These are phyloP conservation scores for Flaveria linearis DNA, from an alignment of 129 eudicot genomes.

Conservation along the genomic window DNA sequence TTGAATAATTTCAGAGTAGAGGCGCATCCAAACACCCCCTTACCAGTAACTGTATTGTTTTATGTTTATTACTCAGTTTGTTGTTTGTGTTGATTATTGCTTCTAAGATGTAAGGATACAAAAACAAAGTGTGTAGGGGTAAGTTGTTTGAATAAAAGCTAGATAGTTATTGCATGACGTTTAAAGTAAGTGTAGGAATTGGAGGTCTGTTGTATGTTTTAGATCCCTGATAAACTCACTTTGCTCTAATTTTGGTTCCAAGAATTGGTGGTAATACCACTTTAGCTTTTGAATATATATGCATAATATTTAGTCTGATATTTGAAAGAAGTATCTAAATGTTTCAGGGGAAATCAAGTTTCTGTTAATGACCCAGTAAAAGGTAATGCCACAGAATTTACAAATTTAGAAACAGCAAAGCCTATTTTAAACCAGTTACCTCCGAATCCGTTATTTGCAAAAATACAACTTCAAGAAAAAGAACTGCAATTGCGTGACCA, in stretches of 20 bases:
- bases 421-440: conserved; percentile 2
- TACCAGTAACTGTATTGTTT: background rate
- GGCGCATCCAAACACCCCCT: background rate
- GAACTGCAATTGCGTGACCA: conserved; percentile 24
- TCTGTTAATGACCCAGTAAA: conserved; percentile 17
- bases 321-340: conserved; percentile 6
- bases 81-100: background rate
- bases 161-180: background rate
- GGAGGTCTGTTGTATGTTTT: background rate
- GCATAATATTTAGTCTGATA: background rate
- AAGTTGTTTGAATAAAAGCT: background rate
- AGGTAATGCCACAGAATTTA: background rate
- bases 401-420: conserved; percentile 17
- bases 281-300: background rate
- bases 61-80: background rate
- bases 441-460: conserved; percentile 16
- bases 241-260: background rate
- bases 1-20: background rate
- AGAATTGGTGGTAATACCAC: background rate
- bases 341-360: conserved; percentile 30
- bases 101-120: background rate
- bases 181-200: background rate
- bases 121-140: background rate
- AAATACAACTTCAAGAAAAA: conserved; percentile 22
- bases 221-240: background rate